phyloP scores from a whole-genome alignment of 257 asterid genomes.

The Oldenlandia corymbosa region DNA sequence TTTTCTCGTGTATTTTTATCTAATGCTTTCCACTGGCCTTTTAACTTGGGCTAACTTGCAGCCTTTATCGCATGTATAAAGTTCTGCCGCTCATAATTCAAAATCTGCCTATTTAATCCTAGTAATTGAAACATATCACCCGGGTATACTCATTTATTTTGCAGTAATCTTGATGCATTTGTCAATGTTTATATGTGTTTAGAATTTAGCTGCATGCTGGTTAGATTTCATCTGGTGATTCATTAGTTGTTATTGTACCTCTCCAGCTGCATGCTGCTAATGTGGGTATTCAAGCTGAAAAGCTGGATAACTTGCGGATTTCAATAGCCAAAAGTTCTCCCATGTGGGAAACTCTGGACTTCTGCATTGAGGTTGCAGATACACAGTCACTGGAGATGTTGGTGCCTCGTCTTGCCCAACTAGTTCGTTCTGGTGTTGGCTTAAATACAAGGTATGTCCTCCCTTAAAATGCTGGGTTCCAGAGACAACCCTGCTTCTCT shows the following conservation, averaged over 20 bases:
- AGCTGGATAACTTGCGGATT: slow-evolving; percentile 82
- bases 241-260: slow-evolving; percentile 8
- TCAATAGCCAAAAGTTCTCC: slow-evolving; percentile 94
- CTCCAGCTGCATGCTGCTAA: slow-evolving; percentile 86
- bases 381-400: slow-evolving; percentile 64
- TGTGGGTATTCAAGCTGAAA: slow-evolving; percentile 90
- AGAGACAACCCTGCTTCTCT: neutral
- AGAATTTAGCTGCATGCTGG: neutral
- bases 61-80: no score
- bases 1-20: no score
- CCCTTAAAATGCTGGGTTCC: neutral
- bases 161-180: neutral
- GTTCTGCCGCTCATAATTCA: no score
- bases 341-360: slow-evolving; percentile 98
- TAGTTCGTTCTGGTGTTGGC: slow-evolving; percentile 85
- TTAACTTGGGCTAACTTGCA: no score
- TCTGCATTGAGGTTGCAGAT: slow-evolving; percentile 87
- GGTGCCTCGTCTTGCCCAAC: slow-evolving; percentile 85
- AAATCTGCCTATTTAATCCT: neutral
- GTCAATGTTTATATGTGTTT: neutral
- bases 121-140: neutral
- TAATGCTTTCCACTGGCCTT: no score
- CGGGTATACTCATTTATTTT: neutral
- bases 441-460: slow-evolving; percentile 76
- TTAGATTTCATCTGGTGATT: slow-evolving; percentile 5